Evolutionary conservation across 371 early-diverging fungal genomes (phyloP), one percentile per base, ranked within the genome.

Genomic region (Mucor indicus): DNA sequence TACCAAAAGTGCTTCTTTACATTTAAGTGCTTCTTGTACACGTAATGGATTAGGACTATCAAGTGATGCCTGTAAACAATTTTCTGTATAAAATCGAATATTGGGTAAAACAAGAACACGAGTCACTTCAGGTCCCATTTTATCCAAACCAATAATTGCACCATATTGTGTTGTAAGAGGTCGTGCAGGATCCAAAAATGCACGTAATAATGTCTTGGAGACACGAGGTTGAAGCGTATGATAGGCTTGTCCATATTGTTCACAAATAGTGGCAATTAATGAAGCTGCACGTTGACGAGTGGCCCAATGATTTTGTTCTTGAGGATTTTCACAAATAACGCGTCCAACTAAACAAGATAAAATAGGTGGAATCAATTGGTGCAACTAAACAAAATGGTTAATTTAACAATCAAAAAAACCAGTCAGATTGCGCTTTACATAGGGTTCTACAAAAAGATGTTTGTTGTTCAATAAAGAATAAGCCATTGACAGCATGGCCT

Each of bases 301-400:
- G 3, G 83, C 48, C 91, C 92, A 95, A 61, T 96, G 97, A 42
- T 87, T 77, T 27, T 87, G 85, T 22, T 40, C 64, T 47, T 62
- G 78, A 45, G 64, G 62, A 62, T 66, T 80, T 76, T 56, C 86
- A 74, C 52, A 98, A 62, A 76, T 72, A n/a, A 85, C 72, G 49
- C 91, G 91, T 33, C 92, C 92, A 4, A 99, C 91, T 15, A 98
- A 75, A 59, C 98, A 96, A 9, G 99, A 94, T 33, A 99, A 68
- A 27, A 99, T 80, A 20, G 92, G 82, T 10, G 99, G 99, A 44
- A 99, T 86, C 31, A 99, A 75, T 81, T 98, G 98, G 69, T 99
- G 99, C 22, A 98, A 80, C 91, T 91, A 62, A 15, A 20, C 4
- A 13, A 9, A 33, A 29, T 8, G 12, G 12, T 8, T 8, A 29